phyloP scores from a whole-genome alignment of 768 basidiomycete genomes.

The Cystobasidium tubakii region DNA sequence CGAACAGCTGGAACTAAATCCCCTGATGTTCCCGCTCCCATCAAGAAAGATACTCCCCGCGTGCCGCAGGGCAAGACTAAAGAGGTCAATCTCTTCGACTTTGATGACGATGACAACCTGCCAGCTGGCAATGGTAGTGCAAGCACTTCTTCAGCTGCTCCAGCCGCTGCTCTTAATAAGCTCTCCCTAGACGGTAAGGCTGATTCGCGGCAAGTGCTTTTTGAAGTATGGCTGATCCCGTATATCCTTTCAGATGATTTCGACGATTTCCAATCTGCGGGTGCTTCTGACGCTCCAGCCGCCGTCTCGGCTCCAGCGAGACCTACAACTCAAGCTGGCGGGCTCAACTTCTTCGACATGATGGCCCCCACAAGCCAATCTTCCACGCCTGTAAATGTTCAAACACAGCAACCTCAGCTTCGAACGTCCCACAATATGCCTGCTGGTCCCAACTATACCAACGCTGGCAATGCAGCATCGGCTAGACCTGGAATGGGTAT shows the following conservation, averaged over 20 bases:
- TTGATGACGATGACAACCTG: constrained; percentile 63
- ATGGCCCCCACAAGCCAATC: constrained; percentile 36
- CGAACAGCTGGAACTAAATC: constrained; percentile 47
- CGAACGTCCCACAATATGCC: constrained; percentile 30
- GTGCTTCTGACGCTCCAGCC: constrained; percentile 39
- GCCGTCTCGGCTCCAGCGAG: constrained; percentile 45
- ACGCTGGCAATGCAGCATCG: background rate
- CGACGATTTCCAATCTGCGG: constrained; percentile 52
- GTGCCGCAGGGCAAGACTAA: constrained; percentile 50
- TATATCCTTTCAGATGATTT: constrained; percentile 50
- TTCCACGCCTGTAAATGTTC: constrained; percentile 3
- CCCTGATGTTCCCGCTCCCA: constrained; percentile 41
- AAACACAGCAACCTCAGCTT: constrained; percentile 22
- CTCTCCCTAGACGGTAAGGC: constrained; percentile 46
- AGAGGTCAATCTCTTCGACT: constrained; percentile 70
- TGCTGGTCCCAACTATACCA: constrained; percentile 28
- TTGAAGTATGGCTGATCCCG: background rate
- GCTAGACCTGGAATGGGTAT: background rate
- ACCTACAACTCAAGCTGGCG: constrained; percentile 41
- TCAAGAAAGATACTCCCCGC: constrained; percentile 40
- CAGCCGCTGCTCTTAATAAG: constrained; percentile 38
- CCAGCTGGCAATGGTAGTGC: constrained; percentile 38
- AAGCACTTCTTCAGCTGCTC: constrained; percentile 46
- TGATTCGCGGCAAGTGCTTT: background rate
- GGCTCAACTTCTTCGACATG: constrained; percentile 49